Evolutionary conservation across 257 asterid species (phyloP), one percentile per base, ranked within the genome.

Genomic region (Agastache rugosa): DNA sequence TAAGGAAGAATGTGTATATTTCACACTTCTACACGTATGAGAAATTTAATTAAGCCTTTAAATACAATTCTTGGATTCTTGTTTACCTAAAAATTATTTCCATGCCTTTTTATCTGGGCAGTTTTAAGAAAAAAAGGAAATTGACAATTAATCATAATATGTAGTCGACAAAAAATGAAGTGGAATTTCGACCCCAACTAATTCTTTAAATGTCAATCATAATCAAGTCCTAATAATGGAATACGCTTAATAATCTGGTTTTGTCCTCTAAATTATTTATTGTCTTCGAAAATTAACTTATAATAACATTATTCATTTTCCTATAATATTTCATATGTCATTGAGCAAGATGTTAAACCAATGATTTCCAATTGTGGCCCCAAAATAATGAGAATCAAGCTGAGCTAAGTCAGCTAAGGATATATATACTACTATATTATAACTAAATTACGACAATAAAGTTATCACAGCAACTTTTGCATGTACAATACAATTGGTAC

Each of bases 151-250:
- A 64, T 64, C 17, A 14, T 42, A 4, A 11, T 25, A 1, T 37
- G 17, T 29, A 61, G 41, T 61, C 9, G 66, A 60, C 41, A 16
- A 29, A 31, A 31, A 31, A 31, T 31, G 7, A 31, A 31, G 5
- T 25, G 65, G 65, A 29, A 59, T 4, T 10, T n/a, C 3, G n/a
- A 69, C 15, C 11, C 29, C 41, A 54, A 16, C 34, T 19, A 37
- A 35, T 69, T 41, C 55, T 41, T 11, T 63, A 37, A 19, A 19
- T n/a, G 31, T 37, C 51, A 63, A 37, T 35, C 68, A 63, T 39
- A 19, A 37, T 63, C 50, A 35, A 34, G 23, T 63, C 27, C 25
- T 56, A 56, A 56, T 58, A 58, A 58, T 25, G 17, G 63, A 22
- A 56, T 8, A 54, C 4, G 12, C 3, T 35, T 17, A 17, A 37